Percentiles rank a stretch among this genome's conserved stretches.
These are phyloP conservation scores for Lachnellula subtilissima DNA, from an alignment of 2,329 filamentous ascomycete genomes.

Conservation along the genomic window DNA sequence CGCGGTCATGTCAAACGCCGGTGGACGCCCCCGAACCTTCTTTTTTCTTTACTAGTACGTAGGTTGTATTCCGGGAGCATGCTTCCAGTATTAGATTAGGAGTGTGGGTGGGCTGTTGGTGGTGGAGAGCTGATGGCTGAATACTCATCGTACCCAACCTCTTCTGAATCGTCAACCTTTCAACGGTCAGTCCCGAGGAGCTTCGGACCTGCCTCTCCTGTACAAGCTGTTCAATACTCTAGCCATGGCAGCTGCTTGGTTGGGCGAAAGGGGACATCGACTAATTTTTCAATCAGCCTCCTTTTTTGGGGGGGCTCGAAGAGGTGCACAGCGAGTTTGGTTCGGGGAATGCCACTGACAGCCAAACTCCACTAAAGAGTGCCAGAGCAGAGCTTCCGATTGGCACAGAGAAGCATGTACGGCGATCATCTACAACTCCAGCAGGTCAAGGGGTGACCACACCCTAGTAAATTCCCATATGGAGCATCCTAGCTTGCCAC, in stretches of 20 bases:
- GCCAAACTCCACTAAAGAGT: background rate
- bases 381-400: background rate
- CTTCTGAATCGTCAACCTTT: background rate
- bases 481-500: conserved; percentile 12
- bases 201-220: background rate
- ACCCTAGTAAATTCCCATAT: background rate
- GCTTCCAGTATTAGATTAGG: background rate
- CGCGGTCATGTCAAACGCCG: background rate
- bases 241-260: background rate
- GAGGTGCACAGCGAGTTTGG: background rate
- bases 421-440: background rate
- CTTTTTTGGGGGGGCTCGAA: background rate
- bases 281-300: conserved; percentile 15
- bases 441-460: background rate
- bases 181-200: background rate
- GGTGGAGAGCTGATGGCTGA: background rate
- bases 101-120: background rate
- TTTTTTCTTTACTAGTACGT: background rate
- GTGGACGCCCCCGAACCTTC: background rate
- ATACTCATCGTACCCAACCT: background rate
- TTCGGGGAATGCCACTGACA: background rate
- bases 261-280: background rate
- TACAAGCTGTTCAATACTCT: background rate
- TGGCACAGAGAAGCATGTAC: background rate
- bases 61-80: background rate